Base-by-base conservation (phyloP, 192 early-diverging fungal species). In the Radiomyces spectabilis region DNA sequence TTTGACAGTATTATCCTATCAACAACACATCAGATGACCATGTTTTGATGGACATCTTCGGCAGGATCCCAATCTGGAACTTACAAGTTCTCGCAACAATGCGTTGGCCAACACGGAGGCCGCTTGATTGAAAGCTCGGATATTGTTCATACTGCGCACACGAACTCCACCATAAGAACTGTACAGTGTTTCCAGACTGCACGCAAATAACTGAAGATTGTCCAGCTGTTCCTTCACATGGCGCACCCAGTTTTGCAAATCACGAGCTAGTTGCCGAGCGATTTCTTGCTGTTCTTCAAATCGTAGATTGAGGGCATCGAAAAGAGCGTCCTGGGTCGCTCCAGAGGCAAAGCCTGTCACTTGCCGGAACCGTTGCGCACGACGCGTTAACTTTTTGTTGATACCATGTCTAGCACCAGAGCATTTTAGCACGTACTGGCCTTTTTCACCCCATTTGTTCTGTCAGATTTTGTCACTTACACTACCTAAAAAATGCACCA, bases 321-420 rank as follows among this genome's bases (percentile, higher is more conserved):
- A 86, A n/a, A 77, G 41, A 21, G 72, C 71, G 53, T 86, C 85
- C 21, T 59, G 53, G 13, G 72, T 73, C 1, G 74, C 65, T 38
- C 65, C 73, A 24, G 78, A 75, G 2, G 70, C 65, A 13, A 82
- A 53, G 21, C 84, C 84, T 8, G 83, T 82, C 12, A 74, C 82
- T 44, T 87, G 82, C 49, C 82, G 81, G 21, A 88, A 41, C 61
- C 77, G 69, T 39, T 85, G 83, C 0, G 80, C 78, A 32, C 78
- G 77, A 26, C 85, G 55, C 30, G 78, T 75, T 35, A 82, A 68
- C 29, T 79, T 81, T 59, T 87, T 87, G 62, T 76, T 85, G 54
- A 91, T 78, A 5, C 88, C 88, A 57, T 88, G 88, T 22, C 84
- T 86, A 66, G 35, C 38, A 15, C 32, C 46, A 59, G 8, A 45